Percentiles rank a stretch among this genome's conserved stretches.
Evolutionary conservation across 1,284 basidiomycete genomes (phyloP).

Genomic region (Ustilago shanxiensis): DNA sequence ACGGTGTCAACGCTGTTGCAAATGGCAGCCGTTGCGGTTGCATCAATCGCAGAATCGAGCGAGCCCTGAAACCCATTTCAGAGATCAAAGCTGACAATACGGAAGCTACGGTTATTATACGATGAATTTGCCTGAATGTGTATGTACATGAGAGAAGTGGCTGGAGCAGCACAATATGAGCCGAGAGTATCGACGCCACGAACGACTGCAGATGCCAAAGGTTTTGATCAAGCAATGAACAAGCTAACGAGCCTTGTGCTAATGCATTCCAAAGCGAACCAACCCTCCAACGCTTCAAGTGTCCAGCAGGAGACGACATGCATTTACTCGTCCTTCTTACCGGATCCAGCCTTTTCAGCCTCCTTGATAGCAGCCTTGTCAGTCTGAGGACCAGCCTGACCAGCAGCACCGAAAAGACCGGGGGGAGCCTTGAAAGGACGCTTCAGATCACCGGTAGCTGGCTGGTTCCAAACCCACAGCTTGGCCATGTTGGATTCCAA

Average conservation of each 20-base stretch:
- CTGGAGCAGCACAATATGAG: background rate
- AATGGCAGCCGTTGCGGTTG: background rate
- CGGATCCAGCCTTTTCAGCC: constrained; percentile 81
- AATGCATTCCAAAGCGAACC: too few species aligned
- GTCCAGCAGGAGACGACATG: too few species aligned
- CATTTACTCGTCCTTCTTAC: constrained; percentile 82
- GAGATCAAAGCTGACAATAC: background rate
- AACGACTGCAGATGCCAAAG: background rate
- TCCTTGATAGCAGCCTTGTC: constrained; percentile 87
- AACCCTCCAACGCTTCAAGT: too few species aligned
- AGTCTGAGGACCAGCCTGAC: constrained; percentile 74
- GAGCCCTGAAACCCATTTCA: background rate
- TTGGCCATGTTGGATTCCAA: constrained; percentile 69
- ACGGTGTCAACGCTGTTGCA: background rate
- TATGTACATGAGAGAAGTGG: constrained; percentile 30
- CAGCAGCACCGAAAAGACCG: constrained; percentile 77
- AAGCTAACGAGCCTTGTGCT: too few species aligned
- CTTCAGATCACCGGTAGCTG: constrained; percentile 86
- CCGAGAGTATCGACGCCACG: background rate
- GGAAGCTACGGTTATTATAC: background rate
- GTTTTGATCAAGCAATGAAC: background rate
- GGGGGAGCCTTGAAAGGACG: constrained; percentile 85
- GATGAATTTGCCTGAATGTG: constrained; percentile 4
- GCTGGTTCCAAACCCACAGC: constrained; percentile 68
- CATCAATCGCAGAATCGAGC: background rate